phyloP scores from a whole-genome alignment of 352 stramenopile genomes.

The Phytophthora fragariae region DNA sequence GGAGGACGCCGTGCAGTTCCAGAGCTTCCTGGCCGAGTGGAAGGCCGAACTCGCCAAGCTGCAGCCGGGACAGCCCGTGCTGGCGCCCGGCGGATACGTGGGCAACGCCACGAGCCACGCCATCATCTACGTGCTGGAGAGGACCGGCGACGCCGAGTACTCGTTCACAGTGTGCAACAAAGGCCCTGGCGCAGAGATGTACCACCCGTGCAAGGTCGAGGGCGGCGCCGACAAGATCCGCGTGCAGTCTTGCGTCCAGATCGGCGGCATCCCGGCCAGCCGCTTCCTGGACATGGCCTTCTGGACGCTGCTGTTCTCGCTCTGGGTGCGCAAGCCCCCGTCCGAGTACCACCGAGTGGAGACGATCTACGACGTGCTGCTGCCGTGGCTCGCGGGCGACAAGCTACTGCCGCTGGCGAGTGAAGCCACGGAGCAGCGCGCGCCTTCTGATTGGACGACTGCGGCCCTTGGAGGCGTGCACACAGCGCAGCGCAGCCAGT shows the following conservation, averaged over 20 bases:
- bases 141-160: constrained; percentile 59
- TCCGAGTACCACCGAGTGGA: constrained; percentile 90
- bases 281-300: constrained; percentile 89
- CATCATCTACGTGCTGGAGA: constrained; percentile 89
- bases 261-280: constrained; percentile 58
- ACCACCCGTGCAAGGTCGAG: constrained; percentile 60
- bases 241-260: constrained; percentile 79
- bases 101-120: constrained; percentile 74
- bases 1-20: constrained; percentile 67
- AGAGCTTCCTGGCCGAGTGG: constrained; percentile 75
- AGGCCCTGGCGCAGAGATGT: constrained; percentile 83
- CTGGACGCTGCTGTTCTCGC: constrained; percentile 85
- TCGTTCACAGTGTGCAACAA: constrained; percentile 92
- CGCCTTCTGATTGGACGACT: constrained; percentile 40
- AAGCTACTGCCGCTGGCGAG: constrained; percentile 69
- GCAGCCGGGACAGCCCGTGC: constrained; percentile 49
- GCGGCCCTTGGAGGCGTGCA: constrained; percentile 46
- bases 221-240: constrained; percentile 63
- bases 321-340: constrained; percentile 85
- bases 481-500: constrained; percentile 74
- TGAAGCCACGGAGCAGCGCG: constrained; percentile 37
- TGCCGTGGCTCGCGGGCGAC: constrained; percentile 88
- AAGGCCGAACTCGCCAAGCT: constrained; percentile 62
- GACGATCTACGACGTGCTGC: constrained; percentile 90
- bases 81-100: constrained; percentile 85